Base-by-base conservation (phyloP, 2,329 filamentous ascomycete species). In the Berkeleyomyces rouxiae region DNA sequence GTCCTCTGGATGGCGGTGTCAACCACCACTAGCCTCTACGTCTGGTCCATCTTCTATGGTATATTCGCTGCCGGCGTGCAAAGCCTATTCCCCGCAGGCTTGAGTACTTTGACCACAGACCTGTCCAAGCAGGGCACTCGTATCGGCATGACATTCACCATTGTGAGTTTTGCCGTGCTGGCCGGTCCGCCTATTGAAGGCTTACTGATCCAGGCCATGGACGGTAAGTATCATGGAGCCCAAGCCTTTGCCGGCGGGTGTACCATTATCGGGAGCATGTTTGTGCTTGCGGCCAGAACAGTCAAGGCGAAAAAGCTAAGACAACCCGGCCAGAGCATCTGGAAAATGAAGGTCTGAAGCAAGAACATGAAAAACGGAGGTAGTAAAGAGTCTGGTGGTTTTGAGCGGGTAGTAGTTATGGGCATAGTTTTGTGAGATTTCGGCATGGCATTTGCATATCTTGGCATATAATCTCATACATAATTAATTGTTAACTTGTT, bases 21-120 rank as follows among this genome's bases (percentile, higher is more conserved):
- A 1, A 72, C 72, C 13, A 70, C 77, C 0, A 58, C 72, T 0
- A 78, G 78, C 0, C 72, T 88, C 37, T 87, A 86, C 68, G 76
- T 74, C 0, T 89, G 86, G 77, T 74, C 80, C 0, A 73, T 77
- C 0, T 75, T 85, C 63, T 87, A 86, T 68, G 87, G 87, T 1
- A 75, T 87, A 58, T 78, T 78, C 1, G 82, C 78, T 0, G 84
- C 83, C 0, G 82, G 77, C 0, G 80, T 88, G 57, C 85, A 88
- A 71, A 78, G 79, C 5, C 69, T 89, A 9, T 87, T 88, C 67
- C 85, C 86, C 0, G 82, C 84, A 0, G 70, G 71, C 4, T 66
- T 70, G 10, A 71, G 70, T 0, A 67, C 78, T 49, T 71, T 83
- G 63, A 81, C 78, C 1, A 73, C 73, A 4, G 79, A 83, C 68